Conservation (phyloP, 2,329 filamentous ascomycete genomes). For the Elsinoe arachidis region DNA sequence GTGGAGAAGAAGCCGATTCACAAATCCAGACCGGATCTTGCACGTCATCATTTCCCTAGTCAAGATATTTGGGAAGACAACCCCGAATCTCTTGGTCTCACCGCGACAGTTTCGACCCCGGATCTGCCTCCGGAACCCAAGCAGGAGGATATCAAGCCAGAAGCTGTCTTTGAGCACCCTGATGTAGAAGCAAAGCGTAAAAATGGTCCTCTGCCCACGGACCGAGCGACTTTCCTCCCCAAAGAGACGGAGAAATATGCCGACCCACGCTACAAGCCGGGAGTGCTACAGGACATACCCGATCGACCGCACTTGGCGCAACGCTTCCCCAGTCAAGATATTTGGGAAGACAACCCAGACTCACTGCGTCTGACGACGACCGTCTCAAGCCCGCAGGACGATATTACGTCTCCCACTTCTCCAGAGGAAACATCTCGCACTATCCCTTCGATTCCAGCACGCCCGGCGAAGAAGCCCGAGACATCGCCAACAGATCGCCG, state of each 20-base stretch:
- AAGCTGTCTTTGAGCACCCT: slow-evolving; percentile 36
- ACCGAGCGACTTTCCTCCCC: slow-evolving; percentile 35
- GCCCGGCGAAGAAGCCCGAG: slow-evolving; percentile 21
- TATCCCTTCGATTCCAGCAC: slow-evolving; percentile 24
- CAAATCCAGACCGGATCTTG: slow-evolving; percentile 43
- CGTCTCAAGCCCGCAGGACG: slow-evolving; percentile 39
- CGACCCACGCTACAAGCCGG: slow-evolving; percentile 48
- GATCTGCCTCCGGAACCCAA: slow-evolving; percentile 49
- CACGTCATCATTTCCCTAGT: slow-evolving; percentile 69
- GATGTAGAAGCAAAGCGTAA: slow-evolving; percentile 44
- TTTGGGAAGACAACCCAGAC: slow-evolving; percentile 91
- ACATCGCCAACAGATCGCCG: slow-evolving; percentile 44
- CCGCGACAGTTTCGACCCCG: slow-evolving; percentile 75
- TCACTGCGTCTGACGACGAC: slow-evolving; percentile 72
- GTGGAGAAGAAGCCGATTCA: slow-evolving; percentile 45
- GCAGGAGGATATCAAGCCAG: slow-evolving; percentile 26
- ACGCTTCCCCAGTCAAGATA: slow-evolving; percentile 82
- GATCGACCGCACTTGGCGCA: slow-evolving; percentile 50
- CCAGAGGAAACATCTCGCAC: slow-evolving; percentile 5
- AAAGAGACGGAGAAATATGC: slow-evolving; percentile 49
- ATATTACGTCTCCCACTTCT: slow-evolving; percentile 24
- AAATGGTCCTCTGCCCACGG: slow-evolving; percentile 33
- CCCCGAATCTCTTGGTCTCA: slow-evolving; percentile 69
- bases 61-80: slow-evolving; percentile 97
- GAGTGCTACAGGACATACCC: slow-evolving; percentile 42